Conservation (phyloP, 495 filamentous ascomycete genomes). For the Lineolata rhizophorae region DNA sequence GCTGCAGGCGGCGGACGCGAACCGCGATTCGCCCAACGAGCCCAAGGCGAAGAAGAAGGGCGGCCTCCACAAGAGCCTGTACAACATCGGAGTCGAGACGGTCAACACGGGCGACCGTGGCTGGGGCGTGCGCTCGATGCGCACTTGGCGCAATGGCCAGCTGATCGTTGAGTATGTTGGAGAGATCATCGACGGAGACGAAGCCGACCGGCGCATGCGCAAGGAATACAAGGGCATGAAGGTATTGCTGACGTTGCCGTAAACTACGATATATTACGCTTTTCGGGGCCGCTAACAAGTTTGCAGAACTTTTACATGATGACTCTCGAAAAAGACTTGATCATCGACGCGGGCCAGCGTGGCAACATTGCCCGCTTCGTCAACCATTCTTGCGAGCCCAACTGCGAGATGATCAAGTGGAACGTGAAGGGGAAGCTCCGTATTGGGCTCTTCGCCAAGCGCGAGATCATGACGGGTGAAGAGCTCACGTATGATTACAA, state of each 20-base stretch:
- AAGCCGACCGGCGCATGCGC: conserved; percentile 84
- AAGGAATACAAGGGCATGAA: conserved; percentile 79
- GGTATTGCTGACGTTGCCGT: conserved; percentile 30
- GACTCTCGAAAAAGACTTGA: conserved; percentile 96
- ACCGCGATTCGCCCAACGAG: conserved; percentile 1
- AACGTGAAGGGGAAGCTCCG: conserved; percentile 85
- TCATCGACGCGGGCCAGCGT: conserved; percentile 75
- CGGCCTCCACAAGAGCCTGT: conserved; percentile 23
- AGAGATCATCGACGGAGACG: conserved; percentile 85
- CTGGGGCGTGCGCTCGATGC: conserved; percentile 76
- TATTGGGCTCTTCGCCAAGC: conserved; percentile 90
- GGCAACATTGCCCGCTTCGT: conserved; percentile 94
- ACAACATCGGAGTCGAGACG: conserved; percentile 81
- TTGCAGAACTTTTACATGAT: conserved; percentile 72
- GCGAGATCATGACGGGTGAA: conserved; percentile 75
- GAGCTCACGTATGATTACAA: conserved; percentile 99
- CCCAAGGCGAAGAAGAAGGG: conserved; percentile 14
- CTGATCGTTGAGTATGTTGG: conserved; percentile 97
- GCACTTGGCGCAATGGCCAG: conserved; percentile 69
- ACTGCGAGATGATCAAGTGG: conserved; percentile 94
- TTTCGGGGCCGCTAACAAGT: conserved; percentile 3
- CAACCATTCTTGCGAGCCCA: conserved; percentile 94
- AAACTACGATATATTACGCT: conserved; percentile 1
- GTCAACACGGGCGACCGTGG: conserved; percentile 75
- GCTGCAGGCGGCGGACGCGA: conserved; percentile 54